Evolutionary conservation across 169 alveolate genomes (phyloP), one percentile per base, ranked within the genome.

Genomic region (Eimeria maxima): DNA sequence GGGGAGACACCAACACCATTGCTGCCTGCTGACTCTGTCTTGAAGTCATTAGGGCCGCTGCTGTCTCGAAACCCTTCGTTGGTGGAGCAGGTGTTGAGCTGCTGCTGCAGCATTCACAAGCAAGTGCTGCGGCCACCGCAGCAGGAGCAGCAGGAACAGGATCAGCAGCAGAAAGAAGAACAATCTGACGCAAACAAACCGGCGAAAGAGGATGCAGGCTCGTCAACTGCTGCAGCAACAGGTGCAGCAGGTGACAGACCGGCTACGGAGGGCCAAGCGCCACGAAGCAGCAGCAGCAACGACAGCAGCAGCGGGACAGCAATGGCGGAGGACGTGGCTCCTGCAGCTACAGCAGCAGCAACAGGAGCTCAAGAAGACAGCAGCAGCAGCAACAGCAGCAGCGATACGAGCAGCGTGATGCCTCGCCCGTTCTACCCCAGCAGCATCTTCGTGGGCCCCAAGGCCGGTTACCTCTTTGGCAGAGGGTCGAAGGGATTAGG

Each of bases 401-500:
- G 69, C 42, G 95, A 90, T 8, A 90, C 80, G 50, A 67, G 88
- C 57, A 90, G 91, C 91, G 22, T 69, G 3, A 67, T 38, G 47
- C 94, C 94, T 8, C 94, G 83, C 63, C 83, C 57, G 94, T 45
- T 69, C 33, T 71, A 71, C 67, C 90, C 90, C 90, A 63, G 95
- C 90, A 67, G 90, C 65, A 76, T 91, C 65, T 91, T 71, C 67
- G 90, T 91, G 27, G 95, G 95, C 50, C 95, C 89, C 29, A 91
- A 91, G 90, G 69, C 69, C 16, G 95, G 95, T 10, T 74, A 55
- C 20, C 80, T 73, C 45, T 91, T 91, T 53, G 57, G 90, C 7
- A 47, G 67, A 16, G 95, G 95, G 47, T 24, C 55, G 11, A 83
- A 76, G 81, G 95, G 95, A 3, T 22, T 91, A 44, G 95, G 95